Base-by-base conservation (phyloP, 2,329 filamentous ascomycete species). In the Xylariomycetidae sp. region DNA sequence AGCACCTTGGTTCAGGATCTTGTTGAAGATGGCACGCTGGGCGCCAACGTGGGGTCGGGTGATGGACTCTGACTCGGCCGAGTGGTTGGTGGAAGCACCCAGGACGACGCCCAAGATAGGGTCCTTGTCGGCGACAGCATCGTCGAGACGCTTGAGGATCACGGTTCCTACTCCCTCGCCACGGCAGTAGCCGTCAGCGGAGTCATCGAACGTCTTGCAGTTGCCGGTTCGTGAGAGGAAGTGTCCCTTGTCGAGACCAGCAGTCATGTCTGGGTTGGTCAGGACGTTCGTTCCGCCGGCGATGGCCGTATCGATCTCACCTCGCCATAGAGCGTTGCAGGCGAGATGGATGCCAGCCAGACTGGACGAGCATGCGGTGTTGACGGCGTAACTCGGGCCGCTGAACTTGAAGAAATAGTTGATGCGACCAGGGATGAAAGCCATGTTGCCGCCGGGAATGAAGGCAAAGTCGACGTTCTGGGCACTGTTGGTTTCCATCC, bases 21-120 rank as follows among this genome's bases (percentile, higher is more conserved):
- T 69, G 43, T 67, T 69, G 54, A 72, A 82, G 3, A 85, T 59
- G 38, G 65, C 65, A 22, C 73, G 65, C 47, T 87, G 83, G 0
- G 74, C 70, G 18, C 68, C 73, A 4, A 67, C 74, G 42, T 83
- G 78, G 0, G 84, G 83, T 19, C 77, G 75, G 0, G 83, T 88
- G 39, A 89, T 87, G 0, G 79, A 85, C 1, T 76, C 68, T 6
- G 81, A 70, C 43, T 84, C 73, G 1, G 77, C 77, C 0, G 78
- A 85, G 49, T 88, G 82, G 52, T 87, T 87, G 25, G 81, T 85
- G 1, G 67, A 70, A 1, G 76, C 71, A 2, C 68, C 74, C 0
- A 75, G 60, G 14, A 53, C 45, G 4, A 47, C 38, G 3, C 37
- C 50, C 1, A 50, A 29, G 32, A 71, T 61, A 2, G 53, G 53